Evolutionary conservation across 2,329 filamentous ascomycete genomes (phyloP).

Genomic region (Aspergillus sp.): DNA sequence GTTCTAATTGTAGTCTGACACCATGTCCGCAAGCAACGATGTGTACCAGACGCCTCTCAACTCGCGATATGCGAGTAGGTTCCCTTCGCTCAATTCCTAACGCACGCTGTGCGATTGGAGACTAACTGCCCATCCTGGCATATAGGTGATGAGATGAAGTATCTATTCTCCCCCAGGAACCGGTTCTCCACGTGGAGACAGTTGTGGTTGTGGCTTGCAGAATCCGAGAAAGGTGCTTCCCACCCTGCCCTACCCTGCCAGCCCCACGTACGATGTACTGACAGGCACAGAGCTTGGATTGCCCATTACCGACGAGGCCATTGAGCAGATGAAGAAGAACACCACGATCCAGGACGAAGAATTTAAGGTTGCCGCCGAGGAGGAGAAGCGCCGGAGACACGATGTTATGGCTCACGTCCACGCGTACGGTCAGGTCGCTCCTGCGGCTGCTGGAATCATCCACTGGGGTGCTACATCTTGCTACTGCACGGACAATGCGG

Average conservation of each 20-base stretch:
- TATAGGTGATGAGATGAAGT: constrained; percentile 65
- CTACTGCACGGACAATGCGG: constrained; percentile 69
- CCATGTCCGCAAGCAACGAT: constrained; percentile 48
- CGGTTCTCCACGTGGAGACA: constrained; percentile 78
- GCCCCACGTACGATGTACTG: constrained; percentile 17
- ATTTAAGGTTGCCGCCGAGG: constrained; percentile 70
- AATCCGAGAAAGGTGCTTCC: constrained; percentile 63
- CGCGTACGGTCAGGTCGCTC: constrained; percentile 70
- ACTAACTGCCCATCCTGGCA: constrained; percentile 20
- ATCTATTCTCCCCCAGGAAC: constrained; percentile 75
- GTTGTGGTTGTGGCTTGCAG: constrained; percentile 82
- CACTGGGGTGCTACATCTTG: constrained; percentile 68
- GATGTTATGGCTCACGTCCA: constrained; percentile 69
- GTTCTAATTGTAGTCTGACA: constrained; percentile 24
- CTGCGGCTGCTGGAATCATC: constrained; percentile 78
- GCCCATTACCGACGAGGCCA: constrained; percentile 68
- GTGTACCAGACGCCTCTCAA: constrained; percentile 68
- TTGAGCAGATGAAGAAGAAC: constrained; percentile 74
- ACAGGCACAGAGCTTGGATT: constrained; percentile 67
- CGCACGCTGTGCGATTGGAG: background rate
- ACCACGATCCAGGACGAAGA: constrained; percentile 74
- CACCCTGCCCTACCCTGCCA: background rate
- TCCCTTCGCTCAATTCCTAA: background rate
- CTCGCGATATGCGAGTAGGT: constrained; percentile 67
- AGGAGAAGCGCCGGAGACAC: constrained; percentile 72